Evolutionary conservation across 768 basidiomycete genomes (phyloP).

Genomic region (Panellus pusillus): DNA sequence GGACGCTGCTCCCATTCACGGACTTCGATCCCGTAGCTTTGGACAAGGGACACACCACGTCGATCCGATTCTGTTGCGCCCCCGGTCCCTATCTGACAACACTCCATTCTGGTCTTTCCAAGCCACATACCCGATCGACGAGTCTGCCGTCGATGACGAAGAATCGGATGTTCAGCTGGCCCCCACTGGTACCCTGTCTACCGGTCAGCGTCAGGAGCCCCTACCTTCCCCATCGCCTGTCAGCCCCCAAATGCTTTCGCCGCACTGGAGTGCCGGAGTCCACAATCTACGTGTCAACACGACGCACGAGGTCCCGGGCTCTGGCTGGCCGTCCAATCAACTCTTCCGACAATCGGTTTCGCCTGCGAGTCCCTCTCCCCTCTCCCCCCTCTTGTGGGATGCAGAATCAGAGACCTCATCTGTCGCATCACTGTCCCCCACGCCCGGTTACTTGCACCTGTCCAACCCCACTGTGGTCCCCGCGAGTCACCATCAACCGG

Average conservation of each 20-base stretch:
- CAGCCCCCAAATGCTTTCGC: too few relatives aligned
- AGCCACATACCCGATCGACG: not conserved
- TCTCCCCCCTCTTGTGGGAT: not conserved
- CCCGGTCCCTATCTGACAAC: slow-evolving; percentile 2
- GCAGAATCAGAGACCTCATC: too few relatives aligned
- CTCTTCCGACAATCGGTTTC: not conserved
- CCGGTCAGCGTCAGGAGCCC: not conserved
- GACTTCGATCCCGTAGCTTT: not conserved
- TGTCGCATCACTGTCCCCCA: not conserved
- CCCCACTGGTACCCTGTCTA: not conserved
- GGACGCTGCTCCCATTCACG: not conserved
- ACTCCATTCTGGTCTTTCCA: not conserved
- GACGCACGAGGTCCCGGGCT: too few relatives aligned
- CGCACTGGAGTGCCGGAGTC: too few relatives aligned
- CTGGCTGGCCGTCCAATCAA: too few relatives aligned
- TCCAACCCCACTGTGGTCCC: too few relatives aligned
- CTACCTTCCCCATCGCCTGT: not conserved
- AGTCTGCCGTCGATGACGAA: slow-evolving; percentile 1
- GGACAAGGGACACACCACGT: not conserved
- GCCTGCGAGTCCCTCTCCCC: not conserved
- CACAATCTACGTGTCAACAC: too few relatives aligned
- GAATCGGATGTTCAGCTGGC: not conserved
- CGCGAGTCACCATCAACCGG: too few relatives aligned
- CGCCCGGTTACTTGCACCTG: not conserved
- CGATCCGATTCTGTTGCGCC: not conserved